phyloP scores from a whole-genome alignment of 805 yeast genomes.

The Metschnikowia lachancei region DNA sequence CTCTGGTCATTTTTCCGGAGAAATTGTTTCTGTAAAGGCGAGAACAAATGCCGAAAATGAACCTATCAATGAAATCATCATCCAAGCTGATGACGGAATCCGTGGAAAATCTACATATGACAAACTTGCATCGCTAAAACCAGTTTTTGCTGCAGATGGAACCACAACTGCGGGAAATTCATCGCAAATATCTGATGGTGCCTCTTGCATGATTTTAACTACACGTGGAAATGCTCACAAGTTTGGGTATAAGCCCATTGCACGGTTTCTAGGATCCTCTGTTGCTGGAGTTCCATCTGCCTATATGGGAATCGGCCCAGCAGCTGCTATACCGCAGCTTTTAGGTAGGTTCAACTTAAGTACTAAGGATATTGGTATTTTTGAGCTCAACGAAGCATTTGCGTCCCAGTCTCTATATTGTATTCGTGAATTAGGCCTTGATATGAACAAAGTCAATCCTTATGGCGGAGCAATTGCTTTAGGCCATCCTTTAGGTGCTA shows the following conservation, averaged over 20 bases:
- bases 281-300: slow-evolving; percentile 13
- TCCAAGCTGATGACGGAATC: slow-evolving; percentile 29
- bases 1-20: slow-evolving; percentile 24
- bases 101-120: slow-evolving; percentile 26
- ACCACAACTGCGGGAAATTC: slow-evolving; percentile 12
- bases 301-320: slow-evolving; percentile 10
- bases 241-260: slow-evolving; percentile 8
- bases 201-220: slow-evolving; percentile 10
- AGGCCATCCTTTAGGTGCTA: slow-evolving; percentile 50
- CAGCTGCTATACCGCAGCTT: slow-evolving; percentile 10
- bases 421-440: slow-evolving; percentile 27
- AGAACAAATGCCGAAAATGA: slow-evolving; percentile 14
- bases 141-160: slow-evolving; percentile 25
- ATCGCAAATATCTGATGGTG: slow-evolving; percentile 10
- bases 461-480: slow-evolving; percentile 17
- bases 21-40: slow-evolving; percentile 22
- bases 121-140: slow-evolving; percentile 28
- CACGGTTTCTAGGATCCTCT: slow-evolving; percentile 10
- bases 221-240: slow-evolving; percentile 9
- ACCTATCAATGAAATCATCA: background rate
- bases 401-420: slow-evolving; percentile 20
- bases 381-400: slow-evolving; percentile 46
- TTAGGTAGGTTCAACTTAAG: slow-evolving; percentile 5
- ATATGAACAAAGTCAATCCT: slow-evolving; percentile 40
- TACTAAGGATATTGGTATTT: slow-evolving; percentile 70